Evolutionary conservation across 768 basidiomycete species (phyloP).

Genomic region (Hydnum rufescens): DNA sequence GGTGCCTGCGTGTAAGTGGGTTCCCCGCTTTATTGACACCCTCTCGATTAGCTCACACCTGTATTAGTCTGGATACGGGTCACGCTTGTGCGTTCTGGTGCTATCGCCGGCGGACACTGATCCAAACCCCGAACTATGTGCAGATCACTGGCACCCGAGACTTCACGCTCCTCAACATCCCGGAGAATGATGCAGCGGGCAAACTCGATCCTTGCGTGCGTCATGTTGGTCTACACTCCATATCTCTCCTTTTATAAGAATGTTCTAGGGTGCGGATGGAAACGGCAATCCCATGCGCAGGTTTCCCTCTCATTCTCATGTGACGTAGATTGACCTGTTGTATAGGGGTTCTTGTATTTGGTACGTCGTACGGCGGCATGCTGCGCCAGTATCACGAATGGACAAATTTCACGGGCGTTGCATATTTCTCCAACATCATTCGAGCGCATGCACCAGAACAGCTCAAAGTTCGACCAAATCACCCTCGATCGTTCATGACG

Average conservation of each 20-base stretch:
- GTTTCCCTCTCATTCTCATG: too few relatives aligned
- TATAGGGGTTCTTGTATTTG: slow-evolving; percentile 43
- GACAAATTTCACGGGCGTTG: slow-evolving; percentile 53
- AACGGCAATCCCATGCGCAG: slow-evolving; percentile 35
- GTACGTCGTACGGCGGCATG: slow-evolving; percentile 34
- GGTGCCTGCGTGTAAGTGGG: slow-evolving; percentile 22
- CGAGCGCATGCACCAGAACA: slow-evolving; percentile 45
- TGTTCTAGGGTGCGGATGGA: slow-evolving; percentile 10
- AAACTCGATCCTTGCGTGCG: slow-evolving; percentile 26
- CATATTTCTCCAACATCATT: slow-evolving; percentile 84
- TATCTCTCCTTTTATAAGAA: not conserved
- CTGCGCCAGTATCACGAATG: slow-evolving; percentile 46
- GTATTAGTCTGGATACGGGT: slow-evolving; percentile 23
- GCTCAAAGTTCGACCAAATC: slow-evolving; percentile 12
- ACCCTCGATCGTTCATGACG: slow-evolving; percentile 18
- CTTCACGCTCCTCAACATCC: slow-evolving; percentile 23
- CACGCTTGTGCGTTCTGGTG: slow-evolving; percentile 25
- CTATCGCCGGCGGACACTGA: slow-evolving; percentile 24
- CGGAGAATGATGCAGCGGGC: slow-evolving; percentile 21
- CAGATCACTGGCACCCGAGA: slow-evolving; percentile 24
- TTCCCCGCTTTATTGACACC: not conserved
- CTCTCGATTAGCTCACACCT: not conserved
- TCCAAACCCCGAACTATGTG: slow-evolving; percentile 26
- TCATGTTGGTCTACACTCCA: not conserved
- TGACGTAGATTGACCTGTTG: not conserved